Base-by-base conservation (phyloP, 345 rosid genomes). In the Cardiospermum halicacabum region DNA sequence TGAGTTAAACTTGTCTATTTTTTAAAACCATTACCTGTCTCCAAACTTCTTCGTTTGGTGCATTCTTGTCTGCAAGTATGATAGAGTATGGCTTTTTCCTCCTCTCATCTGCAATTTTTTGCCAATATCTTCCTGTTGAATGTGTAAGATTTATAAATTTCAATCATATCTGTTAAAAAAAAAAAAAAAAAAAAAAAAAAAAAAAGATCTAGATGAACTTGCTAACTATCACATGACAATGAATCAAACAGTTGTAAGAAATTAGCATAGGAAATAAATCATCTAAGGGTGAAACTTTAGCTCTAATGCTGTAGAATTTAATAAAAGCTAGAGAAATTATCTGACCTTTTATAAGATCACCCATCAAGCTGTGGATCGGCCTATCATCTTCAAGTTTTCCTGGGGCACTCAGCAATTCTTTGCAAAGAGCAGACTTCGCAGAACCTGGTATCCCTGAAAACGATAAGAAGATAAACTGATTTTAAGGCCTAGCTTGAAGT, bases 31-130 rank as follows among this genome's bases (percentile, higher is more conserved):
- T 72, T 78, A 90, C 99, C 96, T 85, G 97, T 74, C 81, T 84
- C 99, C 99, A 94, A 72, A 94, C 99, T 77, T 94, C 95, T 78
- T 91, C 99, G 73, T 94, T 91, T 60, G 99, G 99, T 50, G 99
- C 99, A 85, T 94, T 94, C 78, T 94, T 94, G 75, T 94, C 99
- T 24, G 97, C 99, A 69, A 94, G 86, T 82, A 85, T 78, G 72
- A 94, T 81, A n/a, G 97, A 94, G 65, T 83, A 77, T 32, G 97
- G 97, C 65, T 73, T 91, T 75, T 68, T 81, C 78, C 79, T 78
- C 51, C 71, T 70, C 71, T 85, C 95, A 16, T 91, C 88, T 58
- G 95, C 87, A 75, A 94, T 84, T 74, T 77, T 88, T 70, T 69
- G 85, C 99, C 99, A 94, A 65, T 88, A 94, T 81, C 48, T 87